Conservation (phyloP, 78 protist genomes). For the Polysphondylium violaceum region DNA sequence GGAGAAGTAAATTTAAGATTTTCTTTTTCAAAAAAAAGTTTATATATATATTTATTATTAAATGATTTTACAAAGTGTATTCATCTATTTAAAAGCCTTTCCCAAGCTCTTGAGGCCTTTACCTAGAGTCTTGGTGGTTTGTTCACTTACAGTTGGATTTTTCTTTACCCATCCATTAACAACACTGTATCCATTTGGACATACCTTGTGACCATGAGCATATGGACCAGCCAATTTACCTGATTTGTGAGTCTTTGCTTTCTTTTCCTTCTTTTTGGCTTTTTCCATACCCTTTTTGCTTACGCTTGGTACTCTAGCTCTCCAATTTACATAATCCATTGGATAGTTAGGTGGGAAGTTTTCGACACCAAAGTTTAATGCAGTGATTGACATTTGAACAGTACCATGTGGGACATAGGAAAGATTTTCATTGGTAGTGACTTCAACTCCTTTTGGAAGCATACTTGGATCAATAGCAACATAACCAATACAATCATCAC, state of each 20-base stretch:
- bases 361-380: slow-evolving; percentile 53
- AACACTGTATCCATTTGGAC: slow-evolving; percentile 50
- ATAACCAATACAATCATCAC: slow-evolving; percentile 52
- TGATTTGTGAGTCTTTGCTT: not conserved
- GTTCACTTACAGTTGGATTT: not conserved
- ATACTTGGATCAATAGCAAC: slow-evolving; percentile 48
- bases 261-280: slow-evolving; percentile 17
- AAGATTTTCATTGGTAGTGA: not conserved
- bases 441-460: slow-evolving; percentile 42
- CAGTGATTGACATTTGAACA: slow-evolving; percentile 42
- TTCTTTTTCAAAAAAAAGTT: not conserved
- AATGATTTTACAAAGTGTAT: no score
- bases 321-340: slow-evolving; percentile 19
- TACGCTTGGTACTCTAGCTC: slow-evolving; percentile 6
- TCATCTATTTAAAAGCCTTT: no score
- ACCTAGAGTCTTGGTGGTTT: not conserved
- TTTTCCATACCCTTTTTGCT: slow-evolving; percentile 63
- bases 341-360: slow-evolving; percentile 21
- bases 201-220: slow-evolving; percentile 1
- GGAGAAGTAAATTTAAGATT: no score
- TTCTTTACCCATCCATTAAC: slow-evolving; percentile 58
- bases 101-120: not conserved
- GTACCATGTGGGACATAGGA: slow-evolving; percentile 61
- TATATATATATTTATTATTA: not conserved
- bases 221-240: slow-evolving; percentile 27